Base-by-base conservation (phyloP, 2,329 filamentous ascomycete genomes). In the Fusarium sp. region DNA sequence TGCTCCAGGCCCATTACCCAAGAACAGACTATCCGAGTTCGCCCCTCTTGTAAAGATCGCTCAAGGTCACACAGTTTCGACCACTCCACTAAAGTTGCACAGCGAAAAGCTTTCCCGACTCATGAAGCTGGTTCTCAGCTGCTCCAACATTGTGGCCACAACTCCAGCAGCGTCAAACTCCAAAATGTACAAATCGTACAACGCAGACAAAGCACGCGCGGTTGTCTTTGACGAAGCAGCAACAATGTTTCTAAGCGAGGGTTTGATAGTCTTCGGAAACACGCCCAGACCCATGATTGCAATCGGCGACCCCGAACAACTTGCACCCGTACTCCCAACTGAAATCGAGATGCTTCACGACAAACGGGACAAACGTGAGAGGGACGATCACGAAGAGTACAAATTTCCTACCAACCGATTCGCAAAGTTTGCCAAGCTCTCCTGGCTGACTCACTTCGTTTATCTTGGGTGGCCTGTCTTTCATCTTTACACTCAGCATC, bases 201-300 rank as follows among this genome's bases (percentile, higher is more conserved):
- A 63, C n/a, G 9, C 23, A 4, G 2, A 7, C 2, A 30, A 21
- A 1, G 61, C 51, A 1, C 40, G 36, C 0, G 58, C 51, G 0
- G 51, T 64, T 2, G 21, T 63, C 0, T 64, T 65, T 40, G 62
- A 65, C 1, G 49, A 65, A 26, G 61, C 55, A 0, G 49, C 38
- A 0, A 49, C 55, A 0, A 24, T 65, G 11, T 65, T 60, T 3
- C 40, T 45, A 2, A 19, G 45, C 0, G 60, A 61, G 1, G 62
- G 40, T 0, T 5, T 65, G 0, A 0, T 65, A 3, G 55, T 61
- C 0, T 51, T 48, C 4, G 61, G 62, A 0, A 65, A 65, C 7
- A 40, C 45, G 0, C 60, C 61, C 5, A 30, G 61, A 0, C 55
- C 49, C 0, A 61, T 65, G 49, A 7, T 65, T 12, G 60, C 55